Evolutionary conservation across 768 basidiomycete genomes (phyloP), one percentile per base, ranked within the genome.

Genomic region (Crepidotus variabilis): DNA sequence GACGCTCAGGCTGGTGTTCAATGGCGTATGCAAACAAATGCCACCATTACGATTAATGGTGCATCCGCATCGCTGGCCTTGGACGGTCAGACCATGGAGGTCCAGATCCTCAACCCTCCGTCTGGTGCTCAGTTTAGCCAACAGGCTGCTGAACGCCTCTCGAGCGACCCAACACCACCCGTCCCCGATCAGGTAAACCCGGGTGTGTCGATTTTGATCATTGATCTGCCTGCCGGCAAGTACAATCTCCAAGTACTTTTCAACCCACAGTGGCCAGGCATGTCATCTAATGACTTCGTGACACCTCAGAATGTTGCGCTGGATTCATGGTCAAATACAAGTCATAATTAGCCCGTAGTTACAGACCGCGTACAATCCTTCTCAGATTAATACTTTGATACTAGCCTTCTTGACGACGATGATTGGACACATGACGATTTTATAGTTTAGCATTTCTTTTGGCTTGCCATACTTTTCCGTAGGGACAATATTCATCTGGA

Each of bases 21-120:
- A 75, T 97, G 96, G 96, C 86, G 93, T 48, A 90, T 92, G 80
- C 94, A 98, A 72, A 98, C 96, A 55, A 98, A 98, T 72, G 95
- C 96, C 10, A 92, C 93, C 2, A 70, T 92, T 35, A 63, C 68
- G 55, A 65, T 68, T 45, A 68, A 70, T 52, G 85, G 87, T 32
- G 82, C 80, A 3, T 81, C 86, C 1, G 96, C 94, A 0, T 92
- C 87, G 2, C 75, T 99, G 59, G 74, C 72, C 6, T 81, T 95
- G 51, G 90, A 80, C 46, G 85, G 81, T 28, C 72, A 91, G 69
- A 87, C 80, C 43, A 71, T 92, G 74, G 67, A 74, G 52, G 82
- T 93, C 58, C 67, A 77, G 39, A 81, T 98, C 22, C 67, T 92
- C 56, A 86, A 84, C 62, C 77, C 89, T 1, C 86, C 81, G 2